These are phyloP conservation scores for Fusarium sp. DNA, from an alignment of 2,329 filamentous ascomycete genomes.

Conservation along the genomic window DNA sequence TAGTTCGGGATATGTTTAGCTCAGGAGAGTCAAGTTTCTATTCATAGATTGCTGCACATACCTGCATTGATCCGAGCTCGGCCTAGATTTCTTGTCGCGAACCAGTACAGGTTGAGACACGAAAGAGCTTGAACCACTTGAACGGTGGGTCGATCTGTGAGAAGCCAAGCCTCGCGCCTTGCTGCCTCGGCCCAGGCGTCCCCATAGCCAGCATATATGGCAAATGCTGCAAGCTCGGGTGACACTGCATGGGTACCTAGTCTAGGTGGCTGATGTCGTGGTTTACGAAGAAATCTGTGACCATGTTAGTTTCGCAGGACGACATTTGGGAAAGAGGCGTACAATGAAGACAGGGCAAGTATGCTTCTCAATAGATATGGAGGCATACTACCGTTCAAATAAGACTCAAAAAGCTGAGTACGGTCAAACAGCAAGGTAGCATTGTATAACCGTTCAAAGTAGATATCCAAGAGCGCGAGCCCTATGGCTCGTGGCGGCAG, in stretches of 20 bases:
- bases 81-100: not conserved
- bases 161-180: not conserved
- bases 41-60: not conserved
- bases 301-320: not conserved
- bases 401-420: not conserved
- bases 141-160: not conserved
- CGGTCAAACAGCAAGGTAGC: not conserved
- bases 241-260: not conserved
- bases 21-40: fast-evolving
- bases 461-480: not conserved
- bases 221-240: not conserved
- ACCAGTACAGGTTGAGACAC: not conserved
- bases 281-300: not conserved
- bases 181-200: not conserved
- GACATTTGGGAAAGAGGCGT: not conserved
- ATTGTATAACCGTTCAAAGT: not conserved
- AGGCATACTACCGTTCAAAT: not conserved
- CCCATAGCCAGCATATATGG: not conserved
- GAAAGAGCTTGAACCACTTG: not conserved
- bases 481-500: not conserved
- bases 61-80: not conserved
- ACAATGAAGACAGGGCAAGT: not conserved
- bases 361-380: not conserved
- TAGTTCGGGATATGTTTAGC: not conserved
- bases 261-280: not conserved